Evolutionary conservation across 352 stramenopile genomes (phyloP).

Genomic region (Plasmopara halstedii): DNA sequence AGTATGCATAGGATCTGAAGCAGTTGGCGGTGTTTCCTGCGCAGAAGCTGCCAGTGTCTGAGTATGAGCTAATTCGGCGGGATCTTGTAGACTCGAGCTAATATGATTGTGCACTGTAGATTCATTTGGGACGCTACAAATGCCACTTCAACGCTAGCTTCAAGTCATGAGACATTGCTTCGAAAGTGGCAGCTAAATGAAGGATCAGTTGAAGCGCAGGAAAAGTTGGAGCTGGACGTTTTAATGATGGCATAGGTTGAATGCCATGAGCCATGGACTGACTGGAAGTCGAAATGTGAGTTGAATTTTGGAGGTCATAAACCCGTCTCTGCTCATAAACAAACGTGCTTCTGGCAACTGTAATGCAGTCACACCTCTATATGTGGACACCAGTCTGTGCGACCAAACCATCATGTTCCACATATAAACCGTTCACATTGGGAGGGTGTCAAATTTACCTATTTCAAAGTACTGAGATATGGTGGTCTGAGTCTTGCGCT

Average conservation of each 20-base stretch:
- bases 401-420: too few relatives aligned
- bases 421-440: too few relatives aligned
- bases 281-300: too few relatives aligned
- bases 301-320: too few relatives aligned
- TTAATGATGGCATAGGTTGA: constrained; percentile 34
- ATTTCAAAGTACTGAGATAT: too few relatives aligned
- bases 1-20: constrained; percentile 34
- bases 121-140: constrained; percentile 33
- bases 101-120: constrained; percentile 8
- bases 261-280: too few relatives aligned
- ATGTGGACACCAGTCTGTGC: too few relatives aligned
- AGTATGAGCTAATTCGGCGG: constrained; percentile 17
- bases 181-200: constrained; percentile 46
- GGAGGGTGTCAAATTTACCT: too few relatives aligned
- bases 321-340: too few relatives aligned
- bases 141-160: constrained; percentile 20
- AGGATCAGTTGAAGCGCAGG: constrained; percentile 22
- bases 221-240: constrained; percentile 47
- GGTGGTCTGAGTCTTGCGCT: too few relatives aligned
- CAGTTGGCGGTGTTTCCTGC: constrained; percentile 29
- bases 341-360: too few relatives aligned
- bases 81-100: neutral
- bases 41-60: constrained; percentile 38
- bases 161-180: constrained; percentile 38
- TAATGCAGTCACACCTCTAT: too few relatives aligned